Evolutionary conservation across 306 rosid species (phyloP).

Genomic region (Vicia sativa): DNA sequence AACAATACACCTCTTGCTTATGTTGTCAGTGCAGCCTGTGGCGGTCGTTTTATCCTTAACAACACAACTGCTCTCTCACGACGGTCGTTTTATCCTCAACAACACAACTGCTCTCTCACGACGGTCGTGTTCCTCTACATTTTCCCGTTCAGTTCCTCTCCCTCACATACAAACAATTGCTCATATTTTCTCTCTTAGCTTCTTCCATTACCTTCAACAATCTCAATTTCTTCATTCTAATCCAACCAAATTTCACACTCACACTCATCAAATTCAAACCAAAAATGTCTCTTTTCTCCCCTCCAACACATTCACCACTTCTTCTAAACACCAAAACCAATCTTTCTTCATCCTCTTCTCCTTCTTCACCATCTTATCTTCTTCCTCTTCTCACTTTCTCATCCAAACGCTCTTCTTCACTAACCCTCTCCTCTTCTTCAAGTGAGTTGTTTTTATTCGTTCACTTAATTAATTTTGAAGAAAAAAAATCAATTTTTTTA

Average conservation of each 20-base stretch:
- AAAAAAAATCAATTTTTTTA: not conserved
- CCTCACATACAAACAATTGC: too few relatives aligned
- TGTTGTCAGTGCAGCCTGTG: not conserved
- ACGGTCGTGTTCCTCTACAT: not conserved
- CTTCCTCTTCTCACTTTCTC: slow-evolving; percentile 41
- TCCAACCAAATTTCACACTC: not conserved
- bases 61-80: slow-evolving; percentile 6
- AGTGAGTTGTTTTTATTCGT: slow-evolving; percentile 43
- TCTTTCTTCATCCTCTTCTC: slow-evolving; percentile 23
- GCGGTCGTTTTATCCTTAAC: slow-evolving; percentile 16
- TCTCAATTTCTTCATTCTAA: not conserved
- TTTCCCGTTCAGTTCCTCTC: too few relatives aligned
- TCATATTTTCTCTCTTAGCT: not conserved
- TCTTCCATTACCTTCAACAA: not conserved
- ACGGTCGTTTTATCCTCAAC: not conserved
- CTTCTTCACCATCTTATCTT: slow-evolving; percentile 36
- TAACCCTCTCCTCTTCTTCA: slow-evolving; percentile 43
- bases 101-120: slow-evolving; percentile 1
- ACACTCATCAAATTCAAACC: not conserved
- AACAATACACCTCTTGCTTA: too few relatives aligned
- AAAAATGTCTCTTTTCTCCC: slow-evolving; percentile 41
- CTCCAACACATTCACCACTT: slow-evolving; percentile 46
- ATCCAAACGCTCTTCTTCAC: slow-evolving; percentile 38
- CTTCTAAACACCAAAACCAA: slow-evolving; percentile 40
- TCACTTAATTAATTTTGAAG: not conserved